A percentile compares a stretch with the other conserved stretches of the same genome.
phyloP scores from a whole-genome alignment of 2,329 filamentous ascomycete species.

The Ophiostoma fasciatum region DNA sequence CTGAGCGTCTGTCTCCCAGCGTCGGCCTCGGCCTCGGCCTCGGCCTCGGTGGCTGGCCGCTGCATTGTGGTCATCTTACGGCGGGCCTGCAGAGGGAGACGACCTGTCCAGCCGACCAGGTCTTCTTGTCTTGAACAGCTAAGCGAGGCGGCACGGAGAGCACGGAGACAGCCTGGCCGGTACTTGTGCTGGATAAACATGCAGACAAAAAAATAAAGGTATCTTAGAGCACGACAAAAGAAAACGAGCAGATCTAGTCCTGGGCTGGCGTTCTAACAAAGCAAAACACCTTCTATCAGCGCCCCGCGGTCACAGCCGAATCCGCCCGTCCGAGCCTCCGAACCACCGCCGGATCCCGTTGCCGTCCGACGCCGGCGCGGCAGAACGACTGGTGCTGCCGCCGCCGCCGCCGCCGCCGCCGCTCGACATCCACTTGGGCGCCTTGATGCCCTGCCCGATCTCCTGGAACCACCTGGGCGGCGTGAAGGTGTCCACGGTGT shows the following conservation, averaged over 20 bases:
- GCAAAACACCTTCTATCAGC: neutral
- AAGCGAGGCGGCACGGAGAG: no score
- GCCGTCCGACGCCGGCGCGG: constrained; percentile 2
- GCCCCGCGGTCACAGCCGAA: constrained; percentile 14
- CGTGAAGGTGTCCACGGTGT: constrained; percentile 76
- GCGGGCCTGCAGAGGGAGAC: no score
- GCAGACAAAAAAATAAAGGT: neutral
- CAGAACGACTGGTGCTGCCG: constrained; percentile 3
- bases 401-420: constrained; percentile 22
- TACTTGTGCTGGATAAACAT: no score
- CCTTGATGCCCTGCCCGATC: constrained; percentile 52
- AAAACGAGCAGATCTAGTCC: neutral
- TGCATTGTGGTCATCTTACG: no score
- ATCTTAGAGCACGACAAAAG: no score
- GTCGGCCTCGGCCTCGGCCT: no score
- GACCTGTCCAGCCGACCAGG: no score
- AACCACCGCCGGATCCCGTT: constrained; percentile 41
- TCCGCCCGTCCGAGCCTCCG: constrained; percentile 28
- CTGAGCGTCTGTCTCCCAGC: no score
- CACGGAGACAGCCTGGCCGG: no score
- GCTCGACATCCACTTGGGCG: constrained; percentile 68
- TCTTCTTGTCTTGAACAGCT: no score
- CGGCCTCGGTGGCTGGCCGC: no score
- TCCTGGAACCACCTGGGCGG: constrained; percentile 72
- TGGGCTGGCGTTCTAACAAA: neutral